phyloP scores from a whole-genome alignment of 2,329 filamentous ascomycete genomes.

The Ceratocystis cacaofunesta region DNA sequence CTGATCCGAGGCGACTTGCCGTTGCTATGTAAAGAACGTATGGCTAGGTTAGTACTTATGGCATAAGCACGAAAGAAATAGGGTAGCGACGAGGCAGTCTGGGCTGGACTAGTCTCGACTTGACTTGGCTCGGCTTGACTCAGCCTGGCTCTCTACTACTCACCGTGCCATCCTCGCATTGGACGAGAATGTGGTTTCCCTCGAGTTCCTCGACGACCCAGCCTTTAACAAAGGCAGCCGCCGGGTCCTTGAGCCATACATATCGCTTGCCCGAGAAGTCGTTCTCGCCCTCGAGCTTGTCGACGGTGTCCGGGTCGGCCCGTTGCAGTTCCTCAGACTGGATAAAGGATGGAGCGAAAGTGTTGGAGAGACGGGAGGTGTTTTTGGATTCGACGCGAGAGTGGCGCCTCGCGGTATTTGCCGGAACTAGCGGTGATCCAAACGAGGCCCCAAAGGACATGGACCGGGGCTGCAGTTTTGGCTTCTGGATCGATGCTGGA shows the following conservation, averaged over 20 bases:
- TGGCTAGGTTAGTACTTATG: not conserved
- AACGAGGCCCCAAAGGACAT: conserved; percentile 28
- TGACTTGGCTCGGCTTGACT: no score
- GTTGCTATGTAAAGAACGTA: conserved; percentile 43
- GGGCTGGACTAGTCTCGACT: no score
- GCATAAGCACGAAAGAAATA: no score
- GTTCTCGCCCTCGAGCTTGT: conserved; percentile 86
- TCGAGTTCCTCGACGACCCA: conserved; percentile 75
- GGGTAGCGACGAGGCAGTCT: no score
- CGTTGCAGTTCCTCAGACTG: conserved; percentile 61
- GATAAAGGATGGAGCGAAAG: conserved; percentile 94
- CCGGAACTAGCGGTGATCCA: conserved; percentile 28
- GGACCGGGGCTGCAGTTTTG: conserved; percentile 11
- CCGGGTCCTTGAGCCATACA: conserved; percentile 85
- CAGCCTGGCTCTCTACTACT: conserved; percentile 24
- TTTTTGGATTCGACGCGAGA: conserved; percentile 47
- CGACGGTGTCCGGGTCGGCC: conserved; percentile 38
- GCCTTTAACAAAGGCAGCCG: conserved; percentile 79
- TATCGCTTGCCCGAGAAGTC: conserved; percentile 98
- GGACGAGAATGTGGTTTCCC: conserved; percentile 58
- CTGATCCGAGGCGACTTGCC: conserved; percentile 68
- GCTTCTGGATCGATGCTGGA: not conserved
- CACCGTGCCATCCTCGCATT: conserved; percentile 85
- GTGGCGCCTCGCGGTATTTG: conserved; percentile 27
- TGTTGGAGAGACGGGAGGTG: conserved; percentile 51